Base-by-base conservation (phyloP, 495 filamentous ascomycete genomes). In the Neurospora africana region DNA sequence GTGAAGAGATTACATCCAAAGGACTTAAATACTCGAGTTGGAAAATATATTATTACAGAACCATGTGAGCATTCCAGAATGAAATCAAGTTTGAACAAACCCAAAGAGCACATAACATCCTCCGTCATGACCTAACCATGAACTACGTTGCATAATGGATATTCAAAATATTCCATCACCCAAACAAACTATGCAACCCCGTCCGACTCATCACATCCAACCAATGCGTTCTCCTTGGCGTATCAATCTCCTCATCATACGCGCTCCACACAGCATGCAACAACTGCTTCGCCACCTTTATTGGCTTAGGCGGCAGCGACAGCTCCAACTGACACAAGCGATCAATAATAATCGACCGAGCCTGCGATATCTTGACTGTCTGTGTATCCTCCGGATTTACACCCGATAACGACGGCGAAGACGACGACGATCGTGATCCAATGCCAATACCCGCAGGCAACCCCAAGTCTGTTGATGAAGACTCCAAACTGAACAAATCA, bases 121-220 rank as follows among this genome's bases (percentile, higher is more conserved):
- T 44, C 19, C 19, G 9, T 58, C 58, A 17, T 23, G 10, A 47
- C 38, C 39, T 0, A 7, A 6, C 4, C 39, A 41, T 41, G 5
- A 17, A 17, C 39, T 41, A 13, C 39, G 15, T 41, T 17, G 39
- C 2, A 19, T 17, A 7, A 41, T 41, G 39, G 15, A 41, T 17
- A 41, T 41, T 19, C 39, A 41, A 5, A 41, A 17, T 17, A 41
- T 41, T 13, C 23, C 5, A 15, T 74, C 72, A 81, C 2, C 79
- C 79, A 68, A 81, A 81, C 0, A 81, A 71, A 65, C 79, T 81
- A 41, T 78, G 77, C 44, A 81, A 71, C 8, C 78, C 78, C 10
- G 74, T 80, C 61, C 69, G 40, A 39, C 74, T 78, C 79, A 81
- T 81, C 15, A 81, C 79, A 47, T 81, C 79, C 1, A 81, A 70